phyloP scores from a whole-genome alignment of 139 green algal genomes.

The Pycnococcus provasolii region DNA sequence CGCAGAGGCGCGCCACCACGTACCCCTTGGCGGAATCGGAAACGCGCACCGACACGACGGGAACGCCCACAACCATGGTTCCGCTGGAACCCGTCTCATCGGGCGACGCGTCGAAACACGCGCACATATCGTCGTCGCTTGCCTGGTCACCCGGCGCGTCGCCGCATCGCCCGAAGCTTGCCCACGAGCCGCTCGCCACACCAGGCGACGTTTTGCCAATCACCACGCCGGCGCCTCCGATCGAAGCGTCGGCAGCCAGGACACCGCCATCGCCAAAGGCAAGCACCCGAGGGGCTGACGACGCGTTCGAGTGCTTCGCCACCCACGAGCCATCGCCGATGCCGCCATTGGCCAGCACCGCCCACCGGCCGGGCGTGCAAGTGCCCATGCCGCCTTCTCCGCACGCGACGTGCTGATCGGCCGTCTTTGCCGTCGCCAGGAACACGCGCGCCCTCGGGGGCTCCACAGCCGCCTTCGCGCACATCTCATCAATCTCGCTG shows the following conservation, averaged over 20 bases:
- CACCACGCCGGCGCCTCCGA: neutral
- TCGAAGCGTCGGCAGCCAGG: neutral
- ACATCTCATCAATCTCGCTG: neutral
- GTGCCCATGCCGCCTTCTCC: neutral
- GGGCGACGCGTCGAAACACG: conserved; percentile 10
- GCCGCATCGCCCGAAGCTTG: conserved; percentile 14
- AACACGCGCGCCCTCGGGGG: neutral
- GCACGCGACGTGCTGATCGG: neutral
- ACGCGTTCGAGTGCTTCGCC: neutral
- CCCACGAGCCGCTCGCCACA: conserved; percentile 12
- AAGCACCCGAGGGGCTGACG: neutral
- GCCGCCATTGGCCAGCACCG: neutral
- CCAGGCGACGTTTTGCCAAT: neutral
- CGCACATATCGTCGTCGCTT: conserved; percentile 5
- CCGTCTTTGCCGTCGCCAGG: neutral
- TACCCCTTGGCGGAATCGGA: neutral
- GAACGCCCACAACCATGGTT: neutral
- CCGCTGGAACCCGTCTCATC: neutral
- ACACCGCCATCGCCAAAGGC: neutral
- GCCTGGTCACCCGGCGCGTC: conserved; percentile 14
- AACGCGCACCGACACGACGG: neutral
- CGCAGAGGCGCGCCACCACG: conserved; percentile 17
- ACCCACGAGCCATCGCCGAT: neutral
- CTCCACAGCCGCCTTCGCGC: neutral
- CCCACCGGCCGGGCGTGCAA: neutral